These are phyloP conservation scores for Phyllosticta paracitricarpa DNA, from an alignment of 2,329 filamentous ascomycete species.

Conservation along the genomic window DNA sequence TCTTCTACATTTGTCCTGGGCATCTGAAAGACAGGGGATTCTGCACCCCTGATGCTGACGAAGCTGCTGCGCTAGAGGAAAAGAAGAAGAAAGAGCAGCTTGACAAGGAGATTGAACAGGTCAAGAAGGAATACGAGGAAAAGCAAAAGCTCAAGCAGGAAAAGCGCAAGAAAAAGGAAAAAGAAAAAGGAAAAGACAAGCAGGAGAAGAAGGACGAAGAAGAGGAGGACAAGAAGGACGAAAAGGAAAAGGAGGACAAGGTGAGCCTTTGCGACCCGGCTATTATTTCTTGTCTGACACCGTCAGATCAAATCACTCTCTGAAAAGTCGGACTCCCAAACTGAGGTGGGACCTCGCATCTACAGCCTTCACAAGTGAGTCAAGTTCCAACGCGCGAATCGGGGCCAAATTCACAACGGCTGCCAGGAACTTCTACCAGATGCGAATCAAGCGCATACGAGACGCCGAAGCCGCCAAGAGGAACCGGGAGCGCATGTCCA, in stretches of 20 bases:
- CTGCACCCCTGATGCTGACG: slow-evolving; percentile 60
- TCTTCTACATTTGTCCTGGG: slow-evolving; percentile 79
- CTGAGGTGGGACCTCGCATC: slow-evolving; percentile 63
- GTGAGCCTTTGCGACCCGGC: slow-evolving; percentile 21
- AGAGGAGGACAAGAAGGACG: slow-evolving; percentile 55
- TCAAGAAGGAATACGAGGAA: slow-evolving; percentile 41
- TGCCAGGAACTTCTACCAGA: slow-evolving; percentile 70
- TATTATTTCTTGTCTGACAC: background rate
- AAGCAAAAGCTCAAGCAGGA: slow-evolving; percentile 50
- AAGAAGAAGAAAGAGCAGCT: slow-evolving; percentile 44
- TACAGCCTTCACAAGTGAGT: slow-evolving; percentile 72
- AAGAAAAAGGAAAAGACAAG: slow-evolving; percentile 40
- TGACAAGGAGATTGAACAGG: slow-evolving; percentile 37
- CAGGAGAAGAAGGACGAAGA: slow-evolving; percentile 57
- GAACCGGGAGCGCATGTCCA: slow-evolving; percentile 69
- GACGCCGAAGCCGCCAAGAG: slow-evolving; percentile 70
- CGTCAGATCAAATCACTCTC: slow-evolving; percentile 38
- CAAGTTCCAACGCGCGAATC: background rate
- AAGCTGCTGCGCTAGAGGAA: slow-evolving; percentile 48
- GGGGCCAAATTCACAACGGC: background rate
- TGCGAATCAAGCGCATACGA: slow-evolving; percentile 67
- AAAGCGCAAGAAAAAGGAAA: slow-evolving; percentile 33
- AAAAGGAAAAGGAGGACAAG: slow-evolving; percentile 52
- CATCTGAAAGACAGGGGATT: slow-evolving; percentile 81
- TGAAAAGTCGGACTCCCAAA: slow-evolving; percentile 32